Conservation (phyloP, 331 rosid genomes). For the Pyracantha coccinea region DNA sequence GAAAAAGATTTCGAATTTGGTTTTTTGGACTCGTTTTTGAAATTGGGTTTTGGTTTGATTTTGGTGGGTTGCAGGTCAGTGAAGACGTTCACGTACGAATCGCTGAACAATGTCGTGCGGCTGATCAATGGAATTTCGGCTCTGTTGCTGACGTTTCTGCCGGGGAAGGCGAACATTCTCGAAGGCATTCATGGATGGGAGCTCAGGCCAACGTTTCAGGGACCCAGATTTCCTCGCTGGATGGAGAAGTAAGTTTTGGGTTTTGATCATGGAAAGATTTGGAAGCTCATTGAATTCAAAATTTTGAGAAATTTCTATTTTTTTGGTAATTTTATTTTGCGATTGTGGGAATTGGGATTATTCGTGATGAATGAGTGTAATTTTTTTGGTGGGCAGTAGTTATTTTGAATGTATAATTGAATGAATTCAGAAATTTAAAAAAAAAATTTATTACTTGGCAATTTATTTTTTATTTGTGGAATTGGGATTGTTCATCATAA, state of each 20-base stretch:
- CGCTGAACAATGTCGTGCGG: slow-evolving; percentile 68
- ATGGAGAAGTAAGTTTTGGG: slow-evolving; percentile 73
- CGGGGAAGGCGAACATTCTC: slow-evolving; percentile 73
- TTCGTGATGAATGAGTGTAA: neutral
- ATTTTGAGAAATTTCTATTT: neutral
- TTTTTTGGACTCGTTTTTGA: neutral
- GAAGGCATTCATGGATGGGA: slow-evolving; percentile 99
- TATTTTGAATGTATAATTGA: neutral
- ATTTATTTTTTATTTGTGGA: neutral
- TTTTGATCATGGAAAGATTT: neutral
- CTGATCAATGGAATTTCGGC: slow-evolving; percentile 88
- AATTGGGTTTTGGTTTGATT: neutral
- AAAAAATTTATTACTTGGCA: neutral
- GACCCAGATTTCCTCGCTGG: slow-evolving; percentile 98
- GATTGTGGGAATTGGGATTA: neutral
- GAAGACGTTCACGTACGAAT: slow-evolving; percentile 78
- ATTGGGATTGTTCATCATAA: neutral
- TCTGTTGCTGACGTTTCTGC: slow-evolving; percentile 60
- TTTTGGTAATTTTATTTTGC: neutral
- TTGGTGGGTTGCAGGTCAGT: slow-evolving; percentile 54
- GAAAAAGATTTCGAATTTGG: neutral
- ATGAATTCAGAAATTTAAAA: neutral
- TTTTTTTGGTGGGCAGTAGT: neutral
- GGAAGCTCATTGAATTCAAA: neutral
- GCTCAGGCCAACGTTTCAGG: slow-evolving; percentile 83